A percentile compares a stretch with the other conserved stretches of the same genome.
These are phyloP conservation scores for Backusella tuberculispora DNA, from an alignment of 192 early-diverging fungal species.

Conservation along the genomic window DNA sequence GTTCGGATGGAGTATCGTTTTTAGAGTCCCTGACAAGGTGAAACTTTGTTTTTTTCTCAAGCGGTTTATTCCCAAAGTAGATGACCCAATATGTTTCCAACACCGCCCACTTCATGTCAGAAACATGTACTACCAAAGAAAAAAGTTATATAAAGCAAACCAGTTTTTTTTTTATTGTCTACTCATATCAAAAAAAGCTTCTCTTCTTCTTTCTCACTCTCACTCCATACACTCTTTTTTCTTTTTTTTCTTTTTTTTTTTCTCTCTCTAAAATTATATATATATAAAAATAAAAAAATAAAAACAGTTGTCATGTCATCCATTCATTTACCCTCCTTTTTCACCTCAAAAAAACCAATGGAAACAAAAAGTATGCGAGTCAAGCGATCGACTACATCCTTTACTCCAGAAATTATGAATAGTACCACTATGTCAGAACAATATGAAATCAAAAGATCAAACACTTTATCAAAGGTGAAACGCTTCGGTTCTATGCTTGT, in stretches of 20 bases:
- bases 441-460: constrained; percentile 11
- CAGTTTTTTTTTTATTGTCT: neutral
- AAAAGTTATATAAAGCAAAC: neutral
- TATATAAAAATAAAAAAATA: too few relatives aligned
- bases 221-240: neutral
- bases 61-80: too few relatives aligned
- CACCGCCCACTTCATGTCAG: too few relatives aligned
- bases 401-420: neutral
- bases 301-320: neutral
- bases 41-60: too few relatives aligned
- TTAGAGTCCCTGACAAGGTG: too few relatives aligned
- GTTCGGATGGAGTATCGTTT: too few relatives aligned
- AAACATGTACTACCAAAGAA: too few relatives aligned
- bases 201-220: neutral
- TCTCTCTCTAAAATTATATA: too few relatives aligned
- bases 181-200: neutral
- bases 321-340: constrained; percentile 10
- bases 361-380: neutral
- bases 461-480: constrained; percentile 7
- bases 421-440: neutral
- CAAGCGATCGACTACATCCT: neutral
- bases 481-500: constrained; percentile 7
- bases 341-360: neutral
- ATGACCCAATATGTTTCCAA: too few relatives aligned
- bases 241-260: too few relatives aligned